Percentiles rank a stretch among this genome's conserved stretches.
These are phyloP conservation scores for Suillus ampliporus DNA, from an alignment of 768 basidiomycete genomes.

Conservation along the genomic window DNA sequence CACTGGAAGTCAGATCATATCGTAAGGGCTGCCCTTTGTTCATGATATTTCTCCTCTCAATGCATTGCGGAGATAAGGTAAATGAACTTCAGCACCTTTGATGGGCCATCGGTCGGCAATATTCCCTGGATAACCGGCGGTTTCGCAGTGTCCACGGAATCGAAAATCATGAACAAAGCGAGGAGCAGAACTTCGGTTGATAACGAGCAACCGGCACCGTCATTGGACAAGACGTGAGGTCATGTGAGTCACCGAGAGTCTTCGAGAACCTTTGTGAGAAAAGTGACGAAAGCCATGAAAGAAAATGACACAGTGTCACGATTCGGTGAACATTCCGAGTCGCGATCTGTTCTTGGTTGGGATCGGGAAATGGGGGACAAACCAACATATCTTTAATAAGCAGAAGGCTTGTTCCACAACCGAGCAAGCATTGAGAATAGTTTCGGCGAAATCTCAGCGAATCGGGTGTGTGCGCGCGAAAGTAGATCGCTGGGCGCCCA, in stretches of 20 bases:
- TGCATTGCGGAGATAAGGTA: conserved; percentile 32
- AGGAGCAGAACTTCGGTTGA: conserved; percentile 2
- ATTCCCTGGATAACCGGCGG: conserved; percentile 18
- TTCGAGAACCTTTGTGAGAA: conserved; percentile 17
- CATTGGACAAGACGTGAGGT: background rate
- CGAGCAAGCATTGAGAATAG: conserved; percentile 1
- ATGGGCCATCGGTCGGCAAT: conserved; percentile 10
- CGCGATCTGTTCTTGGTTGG: background rate
- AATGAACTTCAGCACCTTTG: conserved; percentile 18
- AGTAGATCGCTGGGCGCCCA: background rate
- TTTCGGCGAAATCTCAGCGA: conserved; percentile 10
- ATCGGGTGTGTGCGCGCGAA: background rate
- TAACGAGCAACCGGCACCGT: background rate
- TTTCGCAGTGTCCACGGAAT: conserved; percentile 7
- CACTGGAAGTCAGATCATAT: conserved; percentile 5
- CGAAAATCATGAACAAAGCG: background rate
- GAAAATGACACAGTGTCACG: conserved; percentile 3
- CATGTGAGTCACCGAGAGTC: conserved; percentile 8
- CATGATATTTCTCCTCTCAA: conserved; percentile 6
- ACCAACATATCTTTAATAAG: background rate
- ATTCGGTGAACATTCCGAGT: background rate
- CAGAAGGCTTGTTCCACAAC: conserved; percentile 5
- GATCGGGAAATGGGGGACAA: background rate
- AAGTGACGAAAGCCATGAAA: conserved; percentile 9
- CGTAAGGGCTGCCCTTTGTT: conserved; percentile 27